Evolutionary conservation across 257 asterid species (phyloP), one percentile per base, ranked within the genome.

Genomic region (Nicotiana sylvestris): DNA sequence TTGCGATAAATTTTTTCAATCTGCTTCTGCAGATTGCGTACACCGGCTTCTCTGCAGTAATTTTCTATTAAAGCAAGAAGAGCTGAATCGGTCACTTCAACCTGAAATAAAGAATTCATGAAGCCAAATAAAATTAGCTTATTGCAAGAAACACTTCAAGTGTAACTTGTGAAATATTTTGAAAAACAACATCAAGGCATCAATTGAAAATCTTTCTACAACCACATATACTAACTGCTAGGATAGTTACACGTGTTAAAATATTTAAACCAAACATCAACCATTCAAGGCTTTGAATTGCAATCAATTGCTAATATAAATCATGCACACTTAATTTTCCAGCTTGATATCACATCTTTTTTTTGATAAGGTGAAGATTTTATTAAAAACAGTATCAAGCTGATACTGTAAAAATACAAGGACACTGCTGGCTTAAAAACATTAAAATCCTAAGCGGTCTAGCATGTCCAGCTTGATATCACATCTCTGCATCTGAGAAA

Each of bases 11-110:
- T 96, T 90, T 96, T 94, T 90, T 96, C 98, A 84, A 96, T 96
- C 85, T 96, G 99, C 96, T 96, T 96, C 85, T 96, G 99, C 87
- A 96, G 98, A 89, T 94, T 96, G 83, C 99, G 92, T 57, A 96
- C 99, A 74, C 99, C 99, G 3, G 98, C 97, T 91, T 96, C 99
- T 89, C 99, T 87, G 91, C 98, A 96, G 85, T 96, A 96, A 90
- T 90, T 94, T 88, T 96, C 99, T 60, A 94, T 93, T 86, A 96
- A 86, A 76, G 92, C 92, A 77, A 96, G 98, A 83, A 94, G 97
- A 78, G 99, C 98, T 64, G 95, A 84, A 90, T 93, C 92, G 62
- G 98, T 92, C 86, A 96, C 92, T 88, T 94, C 98, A 81, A 96
- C 99, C 98, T 96, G 92, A 65, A 86, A 80, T 5, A 82, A 70